phyloP scores from a whole-genome alignment of 2,329 filamentous ascomycete species.

The Penicillium sp. region DNA sequence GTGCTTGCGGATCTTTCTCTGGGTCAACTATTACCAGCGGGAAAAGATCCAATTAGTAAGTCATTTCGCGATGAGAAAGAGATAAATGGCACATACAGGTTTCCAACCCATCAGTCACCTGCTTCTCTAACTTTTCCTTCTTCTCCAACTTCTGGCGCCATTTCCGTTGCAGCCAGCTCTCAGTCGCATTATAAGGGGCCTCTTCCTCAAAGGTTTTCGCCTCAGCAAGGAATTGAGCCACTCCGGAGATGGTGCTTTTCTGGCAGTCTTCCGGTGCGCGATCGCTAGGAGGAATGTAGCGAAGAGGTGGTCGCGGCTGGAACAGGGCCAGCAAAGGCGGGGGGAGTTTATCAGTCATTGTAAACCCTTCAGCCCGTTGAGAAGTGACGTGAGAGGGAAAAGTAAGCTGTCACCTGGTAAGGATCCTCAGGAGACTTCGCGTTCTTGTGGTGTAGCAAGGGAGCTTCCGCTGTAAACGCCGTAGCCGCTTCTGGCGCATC shows the following conservation, averaged over 20 bases:
- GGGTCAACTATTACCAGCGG: constrained; percentile 65
- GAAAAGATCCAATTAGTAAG: constrained; percentile 6
- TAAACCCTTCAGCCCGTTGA: constrained; percentile 26
- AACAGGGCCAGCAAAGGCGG: constrained; percentile 91
- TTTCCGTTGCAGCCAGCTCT: constrained; percentile 88
- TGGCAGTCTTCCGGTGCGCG: constrained; percentile 77
- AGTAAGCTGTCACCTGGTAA: constrained; percentile 17
- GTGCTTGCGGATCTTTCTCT: constrained; percentile 78
- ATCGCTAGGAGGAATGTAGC: constrained; percentile 83
- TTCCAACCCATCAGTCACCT: constrained; percentile 63
- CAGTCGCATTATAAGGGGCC: constrained; percentile 74
- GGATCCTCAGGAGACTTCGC: constrained; percentile 20
- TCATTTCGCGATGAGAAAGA: not conserved
- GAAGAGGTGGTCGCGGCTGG: constrained; percentile 85
- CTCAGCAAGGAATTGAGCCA: constrained; percentile 72
- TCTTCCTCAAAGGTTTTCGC: constrained; percentile 76
- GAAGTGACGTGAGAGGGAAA: constrained; percentile 17
- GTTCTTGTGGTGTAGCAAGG: constrained; percentile 19
- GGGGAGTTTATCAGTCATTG: constrained; percentile 95
- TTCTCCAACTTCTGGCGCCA: constrained; percentile 83
- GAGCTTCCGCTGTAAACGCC: constrained; percentile 20
- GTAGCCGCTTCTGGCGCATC: constrained; percentile 23
- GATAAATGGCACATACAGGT: constrained; percentile 54
- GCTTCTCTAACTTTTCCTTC: constrained; percentile 63
- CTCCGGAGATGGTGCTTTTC: constrained; percentile 69